Percentiles rank a stretch among this genome's conserved stretches.
Conservation (phyloP, 805 yeast genomes). For the Dipodascus geniculatus region DNA sequence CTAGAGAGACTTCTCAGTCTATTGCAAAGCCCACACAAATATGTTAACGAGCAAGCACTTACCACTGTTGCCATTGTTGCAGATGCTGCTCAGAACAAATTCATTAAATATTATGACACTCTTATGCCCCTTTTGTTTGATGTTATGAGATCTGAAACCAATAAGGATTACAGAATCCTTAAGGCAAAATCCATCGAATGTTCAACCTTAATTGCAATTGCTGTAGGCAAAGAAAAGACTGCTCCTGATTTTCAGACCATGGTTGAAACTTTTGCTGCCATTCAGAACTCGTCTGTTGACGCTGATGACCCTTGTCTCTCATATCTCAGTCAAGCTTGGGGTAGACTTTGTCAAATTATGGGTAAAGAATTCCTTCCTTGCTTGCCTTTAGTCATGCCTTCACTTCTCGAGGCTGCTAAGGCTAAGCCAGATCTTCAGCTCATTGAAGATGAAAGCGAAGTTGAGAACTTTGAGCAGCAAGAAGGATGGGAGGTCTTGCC, state of each 20-base stretch:
- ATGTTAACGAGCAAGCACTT: slow-evolving; percentile 93
- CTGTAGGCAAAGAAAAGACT: slow-evolving; percentile 90
- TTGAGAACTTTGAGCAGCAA: slow-evolving; percentile 65
- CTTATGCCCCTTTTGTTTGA: slow-evolving; percentile 80
- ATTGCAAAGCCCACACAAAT: slow-evolving; percentile 67
- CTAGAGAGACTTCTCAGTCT: slow-evolving; percentile 62
- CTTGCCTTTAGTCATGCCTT: slow-evolving; percentile 77
- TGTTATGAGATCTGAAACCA: slow-evolving; percentile 69
- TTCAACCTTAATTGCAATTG: slow-evolving; percentile 83
- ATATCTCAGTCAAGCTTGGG: slow-evolving; percentile 92
- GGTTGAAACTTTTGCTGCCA: slow-evolving; percentile 54
- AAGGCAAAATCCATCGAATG: slow-evolving; percentile 95
- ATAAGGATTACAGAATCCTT: slow-evolving; percentile 62
- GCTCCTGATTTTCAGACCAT: slow-evolving; percentile 61
- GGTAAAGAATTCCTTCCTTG: slow-evolving; percentile 81
- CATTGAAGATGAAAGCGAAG: slow-evolving; percentile 78
- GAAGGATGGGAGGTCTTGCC: slow-evolving; percentile 95
- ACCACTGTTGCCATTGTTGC: slow-evolving; percentile 96
- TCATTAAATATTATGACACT: slow-evolving; percentile 85
- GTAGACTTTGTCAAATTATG: slow-evolving; percentile 75
- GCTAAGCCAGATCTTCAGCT: slow-evolving; percentile 82
- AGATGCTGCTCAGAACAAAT: slow-evolving; percentile 84
- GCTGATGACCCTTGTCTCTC: slow-evolving; percentile 84
- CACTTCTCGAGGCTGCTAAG: slow-evolving; percentile 75
- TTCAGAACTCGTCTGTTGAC: slow-evolving; percentile 41